Conservation (phyloP, 768 basidiomycete species). For the Hypholoma sublateritium region DNA sequence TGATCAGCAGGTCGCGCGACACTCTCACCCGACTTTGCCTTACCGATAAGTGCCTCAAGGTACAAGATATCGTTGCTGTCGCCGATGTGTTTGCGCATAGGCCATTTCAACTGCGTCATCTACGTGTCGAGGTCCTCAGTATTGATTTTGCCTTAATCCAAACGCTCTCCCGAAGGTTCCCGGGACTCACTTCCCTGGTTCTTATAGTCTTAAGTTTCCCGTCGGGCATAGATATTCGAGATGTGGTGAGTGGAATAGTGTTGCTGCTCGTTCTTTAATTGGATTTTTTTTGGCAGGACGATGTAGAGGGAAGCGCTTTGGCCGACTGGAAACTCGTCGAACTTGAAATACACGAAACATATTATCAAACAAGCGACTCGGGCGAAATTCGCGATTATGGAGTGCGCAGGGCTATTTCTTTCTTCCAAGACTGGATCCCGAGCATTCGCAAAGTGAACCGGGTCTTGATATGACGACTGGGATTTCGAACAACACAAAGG, state of each 20-base stretch:
- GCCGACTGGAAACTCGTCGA: slow-evolving; percentile 9
- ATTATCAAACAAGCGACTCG: slow-evolving; percentile 1
- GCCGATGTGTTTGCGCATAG: slow-evolving; percentile 21
- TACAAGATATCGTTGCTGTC: slow-evolving; percentile 23
- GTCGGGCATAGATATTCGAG: background rate
- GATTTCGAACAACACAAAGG: no score
- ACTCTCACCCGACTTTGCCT: slow-evolving; percentile 26
- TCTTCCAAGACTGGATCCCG: background rate
- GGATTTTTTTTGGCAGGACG: background rate
- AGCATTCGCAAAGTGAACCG: background rate
- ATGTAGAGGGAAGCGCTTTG: background rate
- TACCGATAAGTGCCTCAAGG: slow-evolving; percentile 20
- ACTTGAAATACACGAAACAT: slow-evolving; percentile 4
- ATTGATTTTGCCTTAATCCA: slow-evolving; percentile 16
- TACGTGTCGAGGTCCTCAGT: slow-evolving; percentile 26
- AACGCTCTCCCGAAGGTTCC: slow-evolving; percentile 21
- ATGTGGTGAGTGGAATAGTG: background rate
- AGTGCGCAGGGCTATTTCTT: no score
- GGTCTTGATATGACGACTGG: background rate
- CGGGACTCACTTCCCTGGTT: slow-evolving; percentile 20
- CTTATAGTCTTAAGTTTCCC: slow-evolving; percentile 11
- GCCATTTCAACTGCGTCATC: slow-evolving; percentile 16
- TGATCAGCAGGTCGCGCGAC: slow-evolving; percentile 23
- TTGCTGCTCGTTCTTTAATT: background rate
- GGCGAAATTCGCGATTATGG: background rate